phyloP scores from a whole-genome alignment of 305 asterid genomes.

The Solanum aculeatissimum region DNA sequence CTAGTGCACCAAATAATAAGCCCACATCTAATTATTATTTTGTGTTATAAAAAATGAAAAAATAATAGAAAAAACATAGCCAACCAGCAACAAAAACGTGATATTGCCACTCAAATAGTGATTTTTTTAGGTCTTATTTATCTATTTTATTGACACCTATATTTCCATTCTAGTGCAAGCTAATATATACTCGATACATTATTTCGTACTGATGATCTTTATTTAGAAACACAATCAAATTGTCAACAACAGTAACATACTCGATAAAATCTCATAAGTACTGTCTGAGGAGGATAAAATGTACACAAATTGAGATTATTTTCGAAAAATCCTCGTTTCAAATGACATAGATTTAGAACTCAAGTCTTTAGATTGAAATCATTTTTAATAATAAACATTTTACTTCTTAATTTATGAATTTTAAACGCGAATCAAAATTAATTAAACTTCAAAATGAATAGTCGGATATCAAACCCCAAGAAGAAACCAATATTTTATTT shows the following conservation, averaged over 20 bases:
- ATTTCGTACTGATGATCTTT: no score
- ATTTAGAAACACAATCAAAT: no score
- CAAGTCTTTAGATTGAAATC: background rate
- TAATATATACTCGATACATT: background rate
- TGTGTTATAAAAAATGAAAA: background rate
- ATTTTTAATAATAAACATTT: background rate
- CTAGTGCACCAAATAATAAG: background rate
- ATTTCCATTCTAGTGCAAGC: background rate
- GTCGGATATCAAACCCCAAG: background rate
- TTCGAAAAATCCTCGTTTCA: no score
- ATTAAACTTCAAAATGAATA: fast-evolving
- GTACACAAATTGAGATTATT: no score
- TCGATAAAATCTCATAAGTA: no score
- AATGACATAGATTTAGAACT: background rate
- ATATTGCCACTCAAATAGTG: background rate
- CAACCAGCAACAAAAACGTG: background rate
- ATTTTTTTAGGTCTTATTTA: no score
- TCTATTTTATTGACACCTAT: no score
- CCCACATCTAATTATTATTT: background rate
- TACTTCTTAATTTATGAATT: background rate
- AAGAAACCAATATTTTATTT: background rate
- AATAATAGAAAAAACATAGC: background rate
- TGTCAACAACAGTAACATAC: no score
- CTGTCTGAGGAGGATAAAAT: no score
- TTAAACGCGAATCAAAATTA: fast-evolving